phyloP scores from a whole-genome alignment of 805 yeast genomes.

The Pichia exigua region DNA sequence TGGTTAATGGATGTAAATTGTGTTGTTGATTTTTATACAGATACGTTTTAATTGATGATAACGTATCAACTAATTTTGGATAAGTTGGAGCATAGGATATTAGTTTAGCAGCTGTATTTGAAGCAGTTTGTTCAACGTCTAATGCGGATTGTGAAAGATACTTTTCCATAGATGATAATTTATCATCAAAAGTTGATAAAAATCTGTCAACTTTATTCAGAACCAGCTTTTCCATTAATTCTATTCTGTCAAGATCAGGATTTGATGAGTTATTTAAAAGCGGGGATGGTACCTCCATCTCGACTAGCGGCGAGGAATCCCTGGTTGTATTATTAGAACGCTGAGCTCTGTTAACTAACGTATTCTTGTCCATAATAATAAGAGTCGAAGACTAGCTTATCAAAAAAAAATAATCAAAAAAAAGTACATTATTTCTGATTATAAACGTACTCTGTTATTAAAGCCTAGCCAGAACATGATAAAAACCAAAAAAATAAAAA shows the following conservation, averaged over 20 bases:
- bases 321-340: not conserved
- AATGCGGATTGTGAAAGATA: conserved; percentile 18
- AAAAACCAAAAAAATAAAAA: not conserved
- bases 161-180: conserved; percentile 23
- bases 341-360: not conserved
- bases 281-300: not conserved
- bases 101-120: not conserved
- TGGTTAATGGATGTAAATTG: conserved; percentile 23
- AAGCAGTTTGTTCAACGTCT: conserved; percentile 1
- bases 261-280: not conserved
- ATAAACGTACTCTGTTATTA: not conserved
- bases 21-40: conserved; percentile 19
- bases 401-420: not conserved
- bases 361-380: conserved; percentile 4
- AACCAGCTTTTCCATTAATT: conserved; percentile 21
- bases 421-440: not conserved
- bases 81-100: conserved; percentile 14
- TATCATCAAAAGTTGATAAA: conserved; percentile 22
- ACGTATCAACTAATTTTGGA: conserved; percentile 19
- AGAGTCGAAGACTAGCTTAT: not conserved
- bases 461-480: not conserved
- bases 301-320: not conserved
- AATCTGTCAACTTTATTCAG: conserved; percentile 24
- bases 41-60: conserved; percentile 18
- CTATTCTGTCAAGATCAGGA: conserved; percentile 1